A percentile compares a stretch with the other conserved stretches of the same genome.
Conservation (phyloP, 148 eudicot genomes). For the Dianthus caryophyllus region DNA sequence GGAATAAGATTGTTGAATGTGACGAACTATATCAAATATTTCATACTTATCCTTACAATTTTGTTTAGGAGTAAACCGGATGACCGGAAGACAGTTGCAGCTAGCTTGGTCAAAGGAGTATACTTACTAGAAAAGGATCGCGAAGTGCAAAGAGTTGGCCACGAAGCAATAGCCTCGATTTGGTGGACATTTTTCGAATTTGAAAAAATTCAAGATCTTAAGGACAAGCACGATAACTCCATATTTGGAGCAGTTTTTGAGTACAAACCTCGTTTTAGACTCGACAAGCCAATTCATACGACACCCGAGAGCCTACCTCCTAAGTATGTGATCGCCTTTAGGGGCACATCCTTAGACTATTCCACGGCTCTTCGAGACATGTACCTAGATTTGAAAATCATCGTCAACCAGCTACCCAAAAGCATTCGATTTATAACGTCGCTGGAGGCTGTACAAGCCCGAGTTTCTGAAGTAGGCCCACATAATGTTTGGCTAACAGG, state of each 20-base stretch:
- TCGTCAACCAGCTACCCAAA: constrained; percentile 35
- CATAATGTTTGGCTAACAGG: constrained; percentile 59
- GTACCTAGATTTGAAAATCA: constrained; percentile 38
- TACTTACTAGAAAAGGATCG: constrained; percentile 69
- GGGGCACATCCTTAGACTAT: constrained; percentile 53
- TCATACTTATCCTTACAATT: too few species aligned
- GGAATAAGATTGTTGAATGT: too few species aligned
- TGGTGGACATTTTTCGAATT: constrained; percentile 76
- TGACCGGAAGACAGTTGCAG: constrained; percentile 55
- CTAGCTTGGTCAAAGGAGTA: constrained; percentile 75
- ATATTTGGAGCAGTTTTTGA: constrained; percentile 58
- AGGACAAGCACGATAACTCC: constrained; percentile 48
- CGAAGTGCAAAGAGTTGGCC: constrained; percentile 39
- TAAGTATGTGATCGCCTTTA: constrained; percentile 58
- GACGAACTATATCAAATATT: too few species aligned
- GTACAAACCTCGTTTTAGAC: constrained; percentile 31
- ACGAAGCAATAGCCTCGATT: constrained; percentile 53
- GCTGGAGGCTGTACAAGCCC: constrained; percentile 23
- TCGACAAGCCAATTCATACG: neutral
- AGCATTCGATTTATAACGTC: constrained; percentile 39
- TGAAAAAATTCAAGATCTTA: constrained; percentile 31
- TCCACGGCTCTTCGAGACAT: constrained; percentile 43
- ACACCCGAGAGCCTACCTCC: constrained; percentile 41
- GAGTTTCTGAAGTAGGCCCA: constrained; percentile 17
- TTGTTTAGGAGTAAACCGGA: constrained; percentile 40